Base-by-base conservation (phyloP, 441 rosid genomes). In the Biscutella laevigata region DNA sequence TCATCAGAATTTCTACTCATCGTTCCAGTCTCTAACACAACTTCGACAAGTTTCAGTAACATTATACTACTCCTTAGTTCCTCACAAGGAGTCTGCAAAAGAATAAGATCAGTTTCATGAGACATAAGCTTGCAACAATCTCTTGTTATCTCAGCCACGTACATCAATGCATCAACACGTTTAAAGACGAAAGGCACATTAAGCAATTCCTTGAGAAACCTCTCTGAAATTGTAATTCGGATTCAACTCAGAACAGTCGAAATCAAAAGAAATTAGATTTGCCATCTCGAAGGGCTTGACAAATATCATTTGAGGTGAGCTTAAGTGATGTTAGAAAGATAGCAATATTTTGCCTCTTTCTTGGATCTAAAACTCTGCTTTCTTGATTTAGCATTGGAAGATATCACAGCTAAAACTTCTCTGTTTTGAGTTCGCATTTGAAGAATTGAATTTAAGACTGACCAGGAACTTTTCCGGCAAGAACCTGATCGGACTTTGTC, bases 401-500 rank as follows among this genome's bases (percentile, higher is more conserved):
- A 72, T 29, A 40, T 71, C 76, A 14, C 77, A 47, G 74, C 41
- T 54, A 63, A 76, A 59, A 48, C 58, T 61, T 66, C 78, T 83
- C 21, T 73, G 57, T 32, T 54, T 62, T 0, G 88, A 62, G 53
- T 70, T 84, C 13, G 78, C 32, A 38, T 59, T 45, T 1, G 86
- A 84, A 24, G 99, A 81, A 71, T 82, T 88, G 40, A 89, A 84
- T 50, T 80, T 69, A 41, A 88, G 77, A 36, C 82, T 95, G 67
- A 86, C 99, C 99, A 92, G 3, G 83, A 88, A 86, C 76, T 86
- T 62, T 83, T 95, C 7, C 92, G 86, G 62, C 79, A 88, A 36
- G 96, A 88, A 72, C 82, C 82, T 11, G 99, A 85, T 69, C 97
- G 74, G 42, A 82, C 94, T 80, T 86, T 92, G 38, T 92, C 95